Percentiles rank a stretch among this genome's conserved stretches.
Conservation (phyloP, 495 filamentous ascomycete genomes). For the Hypoxylon fragiforme region DNA sequence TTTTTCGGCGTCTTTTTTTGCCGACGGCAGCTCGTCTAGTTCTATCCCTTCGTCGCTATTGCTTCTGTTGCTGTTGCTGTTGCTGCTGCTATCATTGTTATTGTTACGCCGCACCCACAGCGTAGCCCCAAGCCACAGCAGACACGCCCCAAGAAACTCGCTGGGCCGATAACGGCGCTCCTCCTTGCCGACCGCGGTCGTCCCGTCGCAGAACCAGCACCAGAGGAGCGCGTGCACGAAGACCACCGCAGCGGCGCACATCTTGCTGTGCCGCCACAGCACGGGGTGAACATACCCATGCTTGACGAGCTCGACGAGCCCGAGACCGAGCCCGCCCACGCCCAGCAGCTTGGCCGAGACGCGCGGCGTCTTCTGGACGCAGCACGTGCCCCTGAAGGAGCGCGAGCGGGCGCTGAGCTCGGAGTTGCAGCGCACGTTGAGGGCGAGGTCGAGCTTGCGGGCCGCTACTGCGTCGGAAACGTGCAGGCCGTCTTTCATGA, state of each 20-base stretch:
- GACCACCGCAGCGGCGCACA: conserved; percentile 1
- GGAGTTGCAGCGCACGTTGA: conserved; percentile 63
- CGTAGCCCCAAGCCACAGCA: conserved; percentile 40
- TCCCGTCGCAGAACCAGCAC: conserved; percentile 61
- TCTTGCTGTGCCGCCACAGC: no score
- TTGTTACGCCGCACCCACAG: no score
- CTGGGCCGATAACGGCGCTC: conserved; percentile 52
- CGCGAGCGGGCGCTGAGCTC: conserved; percentile 43
- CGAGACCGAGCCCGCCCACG: no score
- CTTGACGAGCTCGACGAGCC: background rate
- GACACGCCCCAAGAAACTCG: conserved; percentile 47
- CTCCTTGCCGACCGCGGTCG: conserved; percentile 57
- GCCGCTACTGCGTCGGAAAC: conserved; percentile 51
- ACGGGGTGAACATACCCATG: no score
- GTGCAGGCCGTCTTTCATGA: conserved; percentile 57
- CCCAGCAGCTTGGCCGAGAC: conserved; percentile 39
- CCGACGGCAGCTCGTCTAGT: background rate
- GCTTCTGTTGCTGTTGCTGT: no score
- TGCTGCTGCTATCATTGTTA: no score
- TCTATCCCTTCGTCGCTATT: background rate
- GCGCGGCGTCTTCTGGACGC: conserved; percentile 47
- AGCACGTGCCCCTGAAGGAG: conserved; percentile 62
- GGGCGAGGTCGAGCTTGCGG: conserved; percentile 55
- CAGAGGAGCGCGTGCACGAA: conserved; percentile 49
- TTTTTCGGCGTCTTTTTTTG: no score